A percentile compares a stretch with the other conserved stretches of the same genome.
Evolutionary conservation across 179 eudicot species (phyloP).

Genomic region (Carnegiea gigantea): DNA sequence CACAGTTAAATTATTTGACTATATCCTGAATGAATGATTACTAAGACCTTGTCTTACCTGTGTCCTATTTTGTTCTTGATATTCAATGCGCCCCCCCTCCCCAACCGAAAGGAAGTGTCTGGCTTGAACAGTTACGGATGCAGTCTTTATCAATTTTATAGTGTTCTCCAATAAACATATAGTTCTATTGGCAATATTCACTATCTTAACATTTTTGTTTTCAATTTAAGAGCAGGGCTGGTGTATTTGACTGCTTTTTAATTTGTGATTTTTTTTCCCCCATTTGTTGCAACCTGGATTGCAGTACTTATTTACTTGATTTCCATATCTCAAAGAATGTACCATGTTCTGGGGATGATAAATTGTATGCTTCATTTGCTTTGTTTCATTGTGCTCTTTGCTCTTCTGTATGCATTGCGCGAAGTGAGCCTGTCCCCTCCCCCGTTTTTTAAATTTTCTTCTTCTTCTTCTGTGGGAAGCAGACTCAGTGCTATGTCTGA

Average conservation of each 20-base stretch:
- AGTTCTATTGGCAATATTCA: not conserved
- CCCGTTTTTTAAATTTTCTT: no score
- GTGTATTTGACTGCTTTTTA: not conserved
- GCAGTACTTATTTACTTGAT: slow-evolving; percentile 61
- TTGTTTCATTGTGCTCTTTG: slow-evolving; percentile 14
- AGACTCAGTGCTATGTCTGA: not conserved
- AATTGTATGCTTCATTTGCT: slow-evolving; percentile 48
- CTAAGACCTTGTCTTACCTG: not conserved
- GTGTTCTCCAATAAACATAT: not conserved
- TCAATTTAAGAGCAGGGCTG: not conserved
- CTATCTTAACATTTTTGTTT: not conserved
- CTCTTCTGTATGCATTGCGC: not conserved
- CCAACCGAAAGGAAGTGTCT: no score
- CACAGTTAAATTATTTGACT: not conserved
- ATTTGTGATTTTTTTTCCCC: not conserved
- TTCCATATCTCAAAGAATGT: slow-evolving; percentile 63
- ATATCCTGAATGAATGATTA: slow-evolving; percentile 12
- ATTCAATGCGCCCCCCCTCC: not conserved
- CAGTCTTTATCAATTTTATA: not conserved
- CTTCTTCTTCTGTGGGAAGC: not conserved
- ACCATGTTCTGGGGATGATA: slow-evolving; percentile 41
- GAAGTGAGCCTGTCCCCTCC: not conserved
- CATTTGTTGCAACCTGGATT: slow-evolving; percentile 69
- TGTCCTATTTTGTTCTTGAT: not conserved
- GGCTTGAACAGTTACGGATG: not conserved